phyloP scores from a whole-genome alignment of 441 rosid genomes.

The Manihot esculenta region DNA sequence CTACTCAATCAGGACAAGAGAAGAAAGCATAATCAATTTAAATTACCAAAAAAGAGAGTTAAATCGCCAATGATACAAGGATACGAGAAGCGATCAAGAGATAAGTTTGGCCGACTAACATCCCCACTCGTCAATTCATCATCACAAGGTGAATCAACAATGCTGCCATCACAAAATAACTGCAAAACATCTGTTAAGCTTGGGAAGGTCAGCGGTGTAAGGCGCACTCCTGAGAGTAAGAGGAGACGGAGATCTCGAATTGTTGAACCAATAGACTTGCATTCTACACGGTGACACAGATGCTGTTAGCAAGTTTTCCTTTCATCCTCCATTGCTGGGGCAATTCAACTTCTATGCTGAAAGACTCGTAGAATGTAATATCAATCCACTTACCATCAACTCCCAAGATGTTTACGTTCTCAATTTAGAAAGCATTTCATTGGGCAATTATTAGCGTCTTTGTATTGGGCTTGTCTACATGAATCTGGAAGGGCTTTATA shows the following conservation, averaged over 20 bases:
- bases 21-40: conserved; percentile 20
- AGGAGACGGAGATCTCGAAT: conserved; percentile 61
- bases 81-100: conserved; percentile 13
- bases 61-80: conserved; percentile 52
- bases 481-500: too few species aligned
- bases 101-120: conserved; percentile 18
- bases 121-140: conserved; percentile 22
- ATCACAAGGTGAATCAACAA: conserved; percentile 28
- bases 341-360: conserved; percentile 28
- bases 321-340: not conserved
- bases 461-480: too few species aligned
- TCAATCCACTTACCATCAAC: not conserved
- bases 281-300: conserved; percentile 32
- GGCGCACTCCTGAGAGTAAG: conserved; percentile 71
- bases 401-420: not conserved
- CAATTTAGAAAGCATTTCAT: too few species aligned
- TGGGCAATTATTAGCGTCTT: too few species aligned
- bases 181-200: conserved; percentile 48
- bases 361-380: too few species aligned
- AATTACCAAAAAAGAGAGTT: conserved; percentile 49
- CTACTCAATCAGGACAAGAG: conserved; percentile 40
- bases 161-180: conserved; percentile 28
- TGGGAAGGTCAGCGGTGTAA: conserved; percentile 40
- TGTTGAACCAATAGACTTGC: conserved; percentile 41
- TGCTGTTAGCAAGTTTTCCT: not conserved